phyloP scores from a whole-genome alignment of 75 land plant genomes.

The Cunninghamia lanceolata region DNA sequence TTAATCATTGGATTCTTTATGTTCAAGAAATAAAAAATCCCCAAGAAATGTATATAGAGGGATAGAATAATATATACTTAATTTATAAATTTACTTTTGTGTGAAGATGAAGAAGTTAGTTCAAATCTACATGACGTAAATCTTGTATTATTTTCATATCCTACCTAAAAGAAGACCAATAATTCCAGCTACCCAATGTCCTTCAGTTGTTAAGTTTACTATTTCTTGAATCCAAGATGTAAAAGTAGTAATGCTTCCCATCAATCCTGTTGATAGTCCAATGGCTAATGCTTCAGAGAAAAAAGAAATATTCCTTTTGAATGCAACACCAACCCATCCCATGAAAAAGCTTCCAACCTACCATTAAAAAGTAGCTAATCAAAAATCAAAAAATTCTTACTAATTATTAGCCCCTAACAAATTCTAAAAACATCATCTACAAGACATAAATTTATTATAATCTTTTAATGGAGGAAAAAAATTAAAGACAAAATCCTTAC shows the following conservation, averaged over 20 bases:
- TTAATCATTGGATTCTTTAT: too few species aligned
- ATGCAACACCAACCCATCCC: too few species aligned
- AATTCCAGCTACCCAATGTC: too few species aligned
- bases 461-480: too few species aligned
- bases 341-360: conserved; percentile 18
- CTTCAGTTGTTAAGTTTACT: too few species aligned
- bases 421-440: conserved; percentile 65
- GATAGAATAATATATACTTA: too few species aligned
- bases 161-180: conserved; percentile 17
- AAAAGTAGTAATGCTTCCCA: conserved; percentile 12
- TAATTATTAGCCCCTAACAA: conserved; percentile 83
- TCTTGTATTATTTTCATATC: conserved; percentile 69
- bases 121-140: conserved; percentile 77
- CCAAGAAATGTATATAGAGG: too few species aligned
- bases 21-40: too few species aligned
- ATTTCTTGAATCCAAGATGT: too few species aligned
- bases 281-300: conserved; percentile 71
- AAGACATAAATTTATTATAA: neutral
- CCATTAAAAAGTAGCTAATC: conserved; percentile 72
- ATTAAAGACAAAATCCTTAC: too few species aligned
- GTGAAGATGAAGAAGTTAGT: neutral
- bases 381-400: too few species aligned
- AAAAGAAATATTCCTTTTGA: neutral
- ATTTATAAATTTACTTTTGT: too few species aligned
- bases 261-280: conserved; percentile 83